These are phyloP conservation scores for Radiomyces spectabilis DNA, from an alignment of 192 early-diverging fungal genomes.

Conservation along the genomic window DNA sequence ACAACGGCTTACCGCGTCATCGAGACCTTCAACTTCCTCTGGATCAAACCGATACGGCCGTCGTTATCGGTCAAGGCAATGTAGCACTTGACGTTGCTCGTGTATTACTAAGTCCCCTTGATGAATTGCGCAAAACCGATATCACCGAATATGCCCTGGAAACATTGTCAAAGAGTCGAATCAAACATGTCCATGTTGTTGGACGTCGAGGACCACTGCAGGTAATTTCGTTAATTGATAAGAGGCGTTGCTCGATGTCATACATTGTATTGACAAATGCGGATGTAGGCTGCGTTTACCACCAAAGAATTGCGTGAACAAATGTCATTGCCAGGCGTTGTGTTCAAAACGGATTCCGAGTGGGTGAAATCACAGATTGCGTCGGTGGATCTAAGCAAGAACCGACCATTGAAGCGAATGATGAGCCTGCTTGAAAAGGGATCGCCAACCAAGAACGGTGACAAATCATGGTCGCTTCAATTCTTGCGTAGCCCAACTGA, in stretches of 20 bases:
- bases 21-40: constrained; percentile 57
- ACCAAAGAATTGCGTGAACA: constrained; percentile 95
- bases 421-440: constrained; percentile 75
- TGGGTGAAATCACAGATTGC: constrained; percentile 50
- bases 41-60: constrained; percentile 57
- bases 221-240: too few relatives aligned
- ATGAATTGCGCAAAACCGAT: constrained; percentile 77
- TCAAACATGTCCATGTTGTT: constrained; percentile 81
- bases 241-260: neutral
- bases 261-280: neutral
- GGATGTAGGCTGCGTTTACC: constrained; percentile 73
- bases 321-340: constrained; percentile 59
- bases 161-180: constrained; percentile 50
- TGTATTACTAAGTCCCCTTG: constrained; percentile 67
- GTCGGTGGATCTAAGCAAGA: constrained; percentile 26
- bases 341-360: constrained; percentile 54
- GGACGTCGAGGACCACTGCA: constrained; percentile 91
- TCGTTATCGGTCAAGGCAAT: constrained; percentile 90
- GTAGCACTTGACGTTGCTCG: constrained; percentile 90
- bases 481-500: constrained; percentile 69
- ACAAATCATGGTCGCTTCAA: constrained; percentile 62
- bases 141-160: constrained; percentile 71
- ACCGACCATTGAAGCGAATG: constrained; percentile 74
- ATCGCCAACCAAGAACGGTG: constrained; percentile 1
- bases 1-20: constrained; percentile 80